Evolutionary conservation across 805 yeast genomes (phyloP).

Genomic region (Yamadazyma paraphyllophila): DNA sequence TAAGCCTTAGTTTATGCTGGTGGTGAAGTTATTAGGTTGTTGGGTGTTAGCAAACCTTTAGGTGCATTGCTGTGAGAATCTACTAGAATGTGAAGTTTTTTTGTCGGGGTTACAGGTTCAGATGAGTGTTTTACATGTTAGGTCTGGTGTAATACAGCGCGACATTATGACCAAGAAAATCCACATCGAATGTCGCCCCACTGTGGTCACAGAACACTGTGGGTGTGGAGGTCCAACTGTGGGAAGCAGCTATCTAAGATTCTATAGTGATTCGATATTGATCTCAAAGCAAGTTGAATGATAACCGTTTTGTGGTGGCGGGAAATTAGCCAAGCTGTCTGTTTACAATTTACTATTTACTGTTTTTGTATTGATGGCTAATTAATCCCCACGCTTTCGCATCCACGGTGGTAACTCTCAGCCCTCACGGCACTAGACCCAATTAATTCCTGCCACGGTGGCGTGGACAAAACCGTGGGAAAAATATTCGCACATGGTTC

Average conservation of each 20-base stretch:
- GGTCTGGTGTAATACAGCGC: background rate
- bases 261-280: too few species aligned
- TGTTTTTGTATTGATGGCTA: too few species aligned
- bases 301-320: background rate
- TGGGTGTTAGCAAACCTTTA: slow-evolving; percentile 1
- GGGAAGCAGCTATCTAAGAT: too few species aligned
- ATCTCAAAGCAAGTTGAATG: too few species aligned
- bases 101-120: slow-evolving; percentile 6
- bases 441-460: background rate
- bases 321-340: background rate
- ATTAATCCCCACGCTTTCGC: background rate
- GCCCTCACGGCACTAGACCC: background rate
- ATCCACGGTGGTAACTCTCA: background rate
- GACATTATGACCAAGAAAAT: background rate
- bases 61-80: slow-evolving; percentile 2
- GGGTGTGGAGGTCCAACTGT: background rate
- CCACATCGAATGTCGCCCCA: background rate
- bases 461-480: too few species aligned
- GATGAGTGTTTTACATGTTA: slow-evolving; percentile 2
- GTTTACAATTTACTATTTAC: background rate
- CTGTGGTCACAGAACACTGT: background rate
- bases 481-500: background rate
- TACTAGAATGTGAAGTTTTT: slow-evolving; percentile 2
- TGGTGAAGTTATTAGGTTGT: background rate
- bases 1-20: background rate